Conservation (phyloP, 2,329 filamentous ascomycete genomes). For the Ustilaginoidea virens region DNA sequence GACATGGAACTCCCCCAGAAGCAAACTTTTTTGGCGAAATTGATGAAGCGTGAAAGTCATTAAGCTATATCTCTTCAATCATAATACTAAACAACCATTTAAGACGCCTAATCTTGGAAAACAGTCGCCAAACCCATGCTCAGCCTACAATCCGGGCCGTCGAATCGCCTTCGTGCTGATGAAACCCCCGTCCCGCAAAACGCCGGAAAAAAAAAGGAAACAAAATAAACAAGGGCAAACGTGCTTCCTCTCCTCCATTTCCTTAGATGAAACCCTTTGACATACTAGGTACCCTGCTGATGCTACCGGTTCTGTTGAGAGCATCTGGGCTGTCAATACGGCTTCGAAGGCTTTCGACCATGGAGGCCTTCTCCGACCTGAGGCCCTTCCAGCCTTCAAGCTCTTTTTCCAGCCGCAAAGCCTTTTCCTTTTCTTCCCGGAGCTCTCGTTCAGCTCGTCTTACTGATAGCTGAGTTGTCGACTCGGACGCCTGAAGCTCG, state of each 20-base stretch:
- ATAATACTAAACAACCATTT: slow-evolving; percentile 6
- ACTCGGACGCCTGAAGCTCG: slow-evolving; percentile 81
- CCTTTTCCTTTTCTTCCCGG: slow-evolving; percentile 74
- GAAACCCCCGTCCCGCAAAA: too few species aligned
- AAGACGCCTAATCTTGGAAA: slow-evolving; percentile 4
- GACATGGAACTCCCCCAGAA: too few species aligned
- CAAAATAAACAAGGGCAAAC: too few species aligned
- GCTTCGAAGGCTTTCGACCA: slow-evolving; percentile 25
- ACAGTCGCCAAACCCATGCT: too few species aligned
- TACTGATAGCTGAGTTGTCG: slow-evolving; percentile 61
- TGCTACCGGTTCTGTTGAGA: slow-evolving; percentile 50
- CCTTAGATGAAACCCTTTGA: slow-evolving; percentile 51
- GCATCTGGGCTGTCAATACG: slow-evolving; percentile 31
- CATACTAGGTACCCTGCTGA: slow-evolving; percentile 48
- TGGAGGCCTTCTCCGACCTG: slow-evolving; percentile 42
- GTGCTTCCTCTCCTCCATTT: not conserved
- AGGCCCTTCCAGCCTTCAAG: slow-evolving; percentile 72
- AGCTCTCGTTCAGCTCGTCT: slow-evolving; percentile 82
- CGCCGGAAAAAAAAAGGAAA: too few species aligned
- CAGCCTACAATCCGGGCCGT: too few species aligned
- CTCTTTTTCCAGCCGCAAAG: slow-evolving; percentile 70
- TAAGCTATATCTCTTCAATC: slow-evolving; percentile 5
- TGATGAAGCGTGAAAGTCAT: too few species aligned
- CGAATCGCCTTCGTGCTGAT: too few species aligned
- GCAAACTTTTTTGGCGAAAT: too few species aligned